These are phyloP conservation scores for Cryptococcus sp. DNA, from an alignment of 1,284 basidiomycete genomes.

Conservation along the genomic window DNA sequence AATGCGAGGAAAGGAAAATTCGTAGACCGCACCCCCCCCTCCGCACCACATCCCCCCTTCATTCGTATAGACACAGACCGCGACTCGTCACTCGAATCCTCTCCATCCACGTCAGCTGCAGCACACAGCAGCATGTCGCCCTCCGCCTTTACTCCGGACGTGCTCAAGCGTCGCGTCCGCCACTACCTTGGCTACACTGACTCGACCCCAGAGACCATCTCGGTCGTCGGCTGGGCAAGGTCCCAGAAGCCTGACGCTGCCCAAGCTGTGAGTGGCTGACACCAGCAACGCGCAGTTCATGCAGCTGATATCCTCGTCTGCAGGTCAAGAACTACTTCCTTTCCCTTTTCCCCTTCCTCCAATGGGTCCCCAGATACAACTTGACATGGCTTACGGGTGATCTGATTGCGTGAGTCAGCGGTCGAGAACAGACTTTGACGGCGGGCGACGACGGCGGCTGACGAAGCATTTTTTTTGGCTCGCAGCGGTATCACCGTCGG, in stretches of 20 bases:
- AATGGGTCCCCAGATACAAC: slow-evolving; percentile 79
- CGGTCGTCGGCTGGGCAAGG: slow-evolving; percentile 29
- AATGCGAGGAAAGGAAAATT: slow-evolving; percentile 2
- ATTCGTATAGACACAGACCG: not conserved
- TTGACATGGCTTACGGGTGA: slow-evolving; percentile 58
- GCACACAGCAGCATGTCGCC: slow-evolving; percentile 3
- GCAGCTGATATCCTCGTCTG: not conserved
- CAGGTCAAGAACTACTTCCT: slow-evolving; percentile 60
- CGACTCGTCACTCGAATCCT: not conserved
- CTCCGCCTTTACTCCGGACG: not conserved
- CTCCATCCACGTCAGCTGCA: slow-evolving; percentile 2
- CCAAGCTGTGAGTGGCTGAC: slow-evolving; percentile 26
- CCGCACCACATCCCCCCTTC: not conserved
- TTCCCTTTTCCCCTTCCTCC: slow-evolving; percentile 74
- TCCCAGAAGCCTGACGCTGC: slow-evolving; percentile 22
- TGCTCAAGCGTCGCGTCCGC: slow-evolving; percentile 21
- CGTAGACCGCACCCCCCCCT: not conserved
- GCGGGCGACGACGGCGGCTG: slow-evolving; percentile 1
- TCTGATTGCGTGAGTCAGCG: slow-evolving; percentile 61
- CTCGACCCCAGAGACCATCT: slow-evolving; percentile 36
- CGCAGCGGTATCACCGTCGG: slow-evolving; percentile 73
- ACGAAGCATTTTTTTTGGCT: not conserved
- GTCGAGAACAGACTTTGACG: not conserved
- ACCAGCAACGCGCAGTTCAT: not conserved
- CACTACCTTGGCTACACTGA: slow-evolving; percentile 39